These are phyloP conservation scores for Lactarius quietus DNA, from an alignment of 768 basidiomycete species.

Conservation along the genomic window DNA sequence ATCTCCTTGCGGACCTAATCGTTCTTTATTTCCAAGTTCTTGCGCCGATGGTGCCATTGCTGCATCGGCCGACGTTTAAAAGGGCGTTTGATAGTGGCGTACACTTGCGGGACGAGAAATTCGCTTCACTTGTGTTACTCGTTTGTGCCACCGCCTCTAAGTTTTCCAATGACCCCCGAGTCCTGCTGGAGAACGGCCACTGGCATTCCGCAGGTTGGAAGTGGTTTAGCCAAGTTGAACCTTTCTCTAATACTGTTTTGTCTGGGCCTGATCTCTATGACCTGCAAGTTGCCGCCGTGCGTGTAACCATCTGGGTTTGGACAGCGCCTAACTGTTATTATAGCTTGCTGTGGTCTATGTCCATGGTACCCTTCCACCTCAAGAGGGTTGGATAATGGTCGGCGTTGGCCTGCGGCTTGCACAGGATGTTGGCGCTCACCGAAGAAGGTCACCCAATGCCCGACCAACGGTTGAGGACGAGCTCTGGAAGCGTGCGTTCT, in stretches of 20 bases:
- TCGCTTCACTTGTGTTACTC: constrained; percentile 21
- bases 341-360: constrained; percentile 38
- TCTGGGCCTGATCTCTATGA: constrained; percentile 61
- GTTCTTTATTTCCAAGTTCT: constrained; percentile 16
- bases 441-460: constrained; percentile 40
- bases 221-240: constrained; percentile 56
- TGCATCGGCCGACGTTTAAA: constrained; percentile 25
- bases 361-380: constrained; percentile 45
- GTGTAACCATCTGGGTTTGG: constrained; percentile 9
- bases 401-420: constrained; percentile 64
- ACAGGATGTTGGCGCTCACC: constrained; percentile 75
- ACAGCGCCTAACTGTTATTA: background rate
- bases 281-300: constrained; percentile 62
- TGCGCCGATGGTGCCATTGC: constrained; percentile 17
- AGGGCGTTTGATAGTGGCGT: constrained; percentile 10
- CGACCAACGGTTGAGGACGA: constrained; percentile 57
- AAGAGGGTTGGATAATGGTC: constrained; percentile 52
- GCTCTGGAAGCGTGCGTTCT: constrained; percentile 71
- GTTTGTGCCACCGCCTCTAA: constrained; percentile 23
- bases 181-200: constrained; percentile 12
- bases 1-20: constrained; percentile 19
- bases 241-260: constrained; percentile 53
- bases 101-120: constrained; percentile 18
- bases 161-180: constrained; percentile 20
- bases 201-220: constrained; percentile 42